Base-by-base conservation (phyloP, 2,329 filamentous ascomycete species). In the Chaetomiaceae sp. region DNA sequence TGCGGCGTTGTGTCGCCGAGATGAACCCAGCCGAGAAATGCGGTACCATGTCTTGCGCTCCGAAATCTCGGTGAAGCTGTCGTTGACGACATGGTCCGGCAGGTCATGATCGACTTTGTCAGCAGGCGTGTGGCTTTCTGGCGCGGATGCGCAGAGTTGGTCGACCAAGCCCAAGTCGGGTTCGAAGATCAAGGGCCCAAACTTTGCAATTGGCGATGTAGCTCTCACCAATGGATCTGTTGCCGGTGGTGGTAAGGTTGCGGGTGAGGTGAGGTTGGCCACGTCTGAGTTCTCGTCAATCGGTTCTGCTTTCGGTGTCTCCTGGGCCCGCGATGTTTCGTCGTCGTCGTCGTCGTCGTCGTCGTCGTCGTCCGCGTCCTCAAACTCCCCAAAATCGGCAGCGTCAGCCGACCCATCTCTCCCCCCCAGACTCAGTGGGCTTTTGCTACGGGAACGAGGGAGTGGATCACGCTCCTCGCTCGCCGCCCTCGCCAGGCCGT, bases 11-110 rank as follows among this genome's bases (percentile, higher is more conserved):
- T 83, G 72, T 48, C 74, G 75, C 6, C 78, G 69, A 54, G 74
- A 70, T 0, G 79, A 79, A 3, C 79, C 81, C 45, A 71, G 72
- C 5, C 81, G 73, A 7, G 81, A 82, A 15, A 84, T 63, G 17
- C 79, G 76, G 53, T 84, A 83, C 81, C 81, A 85, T 7, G 71
- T 70, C 56, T 78, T 82, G 39, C 81, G 77, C 60, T 84, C 73
- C 2, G 74, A 73, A 3, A 74, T 72, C 2, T 70, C 68, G 4
- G 67, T 65, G 49, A 81, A 81, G 22, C 67, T 75, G 58, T 82
- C 76, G 24, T 61, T 62, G 15, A 77, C 67, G 36, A 75, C 60
- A 24, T 66, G 62, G 24, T 78, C 75, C 0, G 75, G 62, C 0
- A 78, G 56, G 0, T 68, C 59, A 1, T 56, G 52, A 18, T 60